Conservation (phyloP, 371 early-diverging fungal genomes). For the Amoeboaphelidium occidentale region DNA sequence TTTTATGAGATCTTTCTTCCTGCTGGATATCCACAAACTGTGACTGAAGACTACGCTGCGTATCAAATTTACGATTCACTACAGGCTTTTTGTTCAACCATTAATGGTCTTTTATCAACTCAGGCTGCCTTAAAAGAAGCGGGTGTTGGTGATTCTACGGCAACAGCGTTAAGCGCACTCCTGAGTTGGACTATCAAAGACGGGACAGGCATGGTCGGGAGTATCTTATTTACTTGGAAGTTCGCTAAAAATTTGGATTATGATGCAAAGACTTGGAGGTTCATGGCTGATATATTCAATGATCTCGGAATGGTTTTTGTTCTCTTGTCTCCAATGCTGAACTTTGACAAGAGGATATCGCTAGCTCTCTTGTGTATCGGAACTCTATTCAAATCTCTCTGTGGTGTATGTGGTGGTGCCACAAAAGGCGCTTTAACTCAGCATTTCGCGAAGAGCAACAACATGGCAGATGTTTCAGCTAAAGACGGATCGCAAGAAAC, state of each 20-base stretch:
- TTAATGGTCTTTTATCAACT: constrained; percentile 4
- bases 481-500: constrained; percentile 15
- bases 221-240: constrained; percentile 11
- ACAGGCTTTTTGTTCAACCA: constrained; percentile 7
- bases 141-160: constrained; percentile 10
- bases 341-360: constrained; percentile 1
- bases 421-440: constrained; percentile 10
- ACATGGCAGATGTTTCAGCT: constrained; percentile 13
- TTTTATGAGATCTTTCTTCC: constrained; percentile 10
- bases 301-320: constrained; percentile 8
- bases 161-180: constrained; percentile 9
- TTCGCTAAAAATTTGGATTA: constrained; percentile 8
- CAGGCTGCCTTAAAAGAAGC: constrained; percentile 6
- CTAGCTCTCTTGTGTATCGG: constrained; percentile 5
- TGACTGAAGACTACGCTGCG: constrained; percentile 10
- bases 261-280: constrained; percentile 4
- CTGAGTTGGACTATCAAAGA: constrained; percentile 9
- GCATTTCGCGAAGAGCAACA: constrained; percentile 11
- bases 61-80: constrained; percentile 12
- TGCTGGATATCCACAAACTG: constrained; percentile 8
- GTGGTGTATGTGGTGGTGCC: constrained; percentile 11
- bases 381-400: constrained; percentile 5
- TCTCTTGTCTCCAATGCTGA: constrained; percentile 5
- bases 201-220: constrained; percentile 10
- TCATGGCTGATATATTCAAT: constrained; percentile 12